Evolutionary conservation across 2,329 filamentous ascomycete genomes (phyloP), one percentile per base, ranked within the genome.

Genomic region (Aspergillus caelatus): DNA sequence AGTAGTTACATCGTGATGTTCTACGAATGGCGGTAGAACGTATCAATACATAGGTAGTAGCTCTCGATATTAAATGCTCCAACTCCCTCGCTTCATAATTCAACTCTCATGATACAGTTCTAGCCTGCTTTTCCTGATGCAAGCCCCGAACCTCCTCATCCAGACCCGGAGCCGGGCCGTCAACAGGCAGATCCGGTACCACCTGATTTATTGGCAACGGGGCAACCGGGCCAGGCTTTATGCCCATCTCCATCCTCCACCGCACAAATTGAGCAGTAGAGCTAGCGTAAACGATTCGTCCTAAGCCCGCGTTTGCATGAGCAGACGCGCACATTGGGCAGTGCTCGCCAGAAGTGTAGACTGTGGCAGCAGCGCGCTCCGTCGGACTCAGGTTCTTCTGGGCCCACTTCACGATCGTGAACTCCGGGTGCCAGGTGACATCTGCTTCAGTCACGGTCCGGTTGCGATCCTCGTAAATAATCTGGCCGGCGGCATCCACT

Each of bases 341-440:
- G 43, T 67, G 65, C 43, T 67, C 65, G 46, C 64, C 62, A 12
- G 65, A 67, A 4, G 65, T 67, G 57, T 67, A 67, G 30, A 67
- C 62, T 0, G 64, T 67, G 26, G 64, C 56, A 21, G 61, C 23
- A 1, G 64, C 57, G 30, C 65, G 65, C 11, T 62, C 62, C 2
- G 59, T 21, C 0, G 59, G 57, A 4, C 34, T n/a, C 46, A 67
- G 19, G 30, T 67, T 52, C 21, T 64, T 53, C n/a, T 66, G 60
- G n/a, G 65, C 64, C 65, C 65, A 67, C 19, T 56, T 32, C 1
- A 58, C 65, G 14, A 67, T 60, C 2, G 57, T 66, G 43, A 66
- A 57, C 30, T 67, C 65, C 4, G 65, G 65, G n/a, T 67, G 65
- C 4, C 58, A 52, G 21, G 59, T 67, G 19, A 66, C 28, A 34